phyloP scores from a whole-genome alignment of 345 rosid genomes.

The Ailanthus altissimus region DNA sequence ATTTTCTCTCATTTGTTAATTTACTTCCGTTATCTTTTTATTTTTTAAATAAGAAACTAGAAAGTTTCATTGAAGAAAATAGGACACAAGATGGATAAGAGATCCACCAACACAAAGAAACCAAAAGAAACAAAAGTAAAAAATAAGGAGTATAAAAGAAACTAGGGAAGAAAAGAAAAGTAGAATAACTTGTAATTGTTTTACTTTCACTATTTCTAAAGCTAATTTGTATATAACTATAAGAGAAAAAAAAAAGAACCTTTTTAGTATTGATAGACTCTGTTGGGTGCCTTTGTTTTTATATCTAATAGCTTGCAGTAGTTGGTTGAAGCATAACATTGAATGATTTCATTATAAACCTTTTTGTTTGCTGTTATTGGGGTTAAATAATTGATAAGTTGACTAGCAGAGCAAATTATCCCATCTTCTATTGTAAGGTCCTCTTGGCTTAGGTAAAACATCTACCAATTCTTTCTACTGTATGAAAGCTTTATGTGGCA shows the following conservation, averaged over 20 bases:
- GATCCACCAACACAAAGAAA: too few relatives aligned
- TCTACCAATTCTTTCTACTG: constrained; percentile 93
- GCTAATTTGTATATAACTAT: neutral
- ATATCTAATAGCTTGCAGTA: neutral
- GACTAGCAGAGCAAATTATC: constrained; percentile 88
- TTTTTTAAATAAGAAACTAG: too few relatives aligned
- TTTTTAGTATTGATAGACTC: neutral
- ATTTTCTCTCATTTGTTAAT: too few relatives aligned
- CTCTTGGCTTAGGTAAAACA: constrained; percentile 98
- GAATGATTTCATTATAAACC: neutral
- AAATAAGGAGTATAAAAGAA: too few relatives aligned
- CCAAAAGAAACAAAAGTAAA: too few relatives aligned
- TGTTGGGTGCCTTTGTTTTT: neutral
- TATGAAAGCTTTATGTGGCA: constrained; percentile 86
- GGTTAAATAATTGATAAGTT: constrained; percentile 74
- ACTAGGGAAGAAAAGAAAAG: too few relatives aligned
- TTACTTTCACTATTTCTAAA: neutral
- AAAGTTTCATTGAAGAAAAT: too few relatives aligned
- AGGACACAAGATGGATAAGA: too few relatives aligned
- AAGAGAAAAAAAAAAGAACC: neutral
- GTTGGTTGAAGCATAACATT: neutral
- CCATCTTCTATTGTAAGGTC: constrained; percentile 89
- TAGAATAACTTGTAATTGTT: neutral
- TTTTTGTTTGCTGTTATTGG: constrained; percentile 10
- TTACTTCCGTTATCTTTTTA: too few relatives aligned